Evolutionary conservation across 2,329 filamentous ascomycete species (phyloP), one percentile per base, ranked within the genome.

Genomic region (Monascus ruber): DNA sequence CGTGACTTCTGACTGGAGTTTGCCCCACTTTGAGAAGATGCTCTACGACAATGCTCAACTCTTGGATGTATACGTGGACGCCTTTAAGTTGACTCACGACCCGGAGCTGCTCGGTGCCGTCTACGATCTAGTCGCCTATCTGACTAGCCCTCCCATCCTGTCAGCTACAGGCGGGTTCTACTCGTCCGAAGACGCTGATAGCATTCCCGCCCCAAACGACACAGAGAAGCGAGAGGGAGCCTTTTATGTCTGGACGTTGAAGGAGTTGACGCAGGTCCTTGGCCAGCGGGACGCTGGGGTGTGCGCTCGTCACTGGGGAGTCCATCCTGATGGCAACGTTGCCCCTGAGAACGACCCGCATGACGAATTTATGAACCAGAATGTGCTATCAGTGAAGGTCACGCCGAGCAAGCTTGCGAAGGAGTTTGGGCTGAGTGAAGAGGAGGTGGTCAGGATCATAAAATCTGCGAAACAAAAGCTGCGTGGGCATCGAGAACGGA

Each of bases 21-120:
- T 96, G 35, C 91, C 91, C 7, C 88, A 94, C 59, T 98, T 96
- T 52, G 91, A 98, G 66, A 96, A 96, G 68, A 87, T 96, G 74
- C 75, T 95, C 6, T 87, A 86, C 39, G 91, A 96, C 55, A 94
- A 98, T 53, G 81, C 85, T 0, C 81, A 95, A 49, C 72, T 96
- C 1, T 67, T 98, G 2, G 75, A 81, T 24, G 72, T 91, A 5
- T 96, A 91, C 52, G 71, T 94, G 5, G 87, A 95, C 53, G 88
- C 85, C 0, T 96, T 88, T 71, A 71, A 85, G 9, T 64, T 79
- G 25, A 78, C 74, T 0, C 71, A 73, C 36, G 73, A 81, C 7
- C 72, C 76, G 4, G 83, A 94, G 50, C 78, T 94, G 42, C 73
- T 86, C 8, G 79, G 84, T 33, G 79, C 82, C 2, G 81, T 91